Conservation (phyloP, 257 asterid species). For the Lycium barbarum region DNA sequence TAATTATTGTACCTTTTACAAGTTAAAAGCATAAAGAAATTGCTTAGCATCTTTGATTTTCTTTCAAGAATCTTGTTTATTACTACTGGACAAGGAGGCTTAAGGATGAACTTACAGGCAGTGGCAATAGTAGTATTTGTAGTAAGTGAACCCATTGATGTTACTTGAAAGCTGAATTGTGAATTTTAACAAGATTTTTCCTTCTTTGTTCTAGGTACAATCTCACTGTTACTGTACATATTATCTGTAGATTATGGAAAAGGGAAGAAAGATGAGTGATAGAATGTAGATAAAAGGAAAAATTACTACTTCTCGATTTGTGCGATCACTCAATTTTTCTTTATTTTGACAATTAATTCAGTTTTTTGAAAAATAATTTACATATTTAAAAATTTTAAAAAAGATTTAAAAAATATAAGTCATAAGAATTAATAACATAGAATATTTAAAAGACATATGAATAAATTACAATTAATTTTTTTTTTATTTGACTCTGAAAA, state of each 20-base stretch:
- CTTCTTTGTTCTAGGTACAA: not conserved
- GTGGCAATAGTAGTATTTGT: not conserved
- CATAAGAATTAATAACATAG: too few relatives aligned
- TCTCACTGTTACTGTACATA: not conserved
- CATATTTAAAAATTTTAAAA: too few relatives aligned
- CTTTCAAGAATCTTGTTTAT: not conserved
- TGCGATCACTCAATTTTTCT: too few relatives aligned
- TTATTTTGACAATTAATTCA: too few relatives aligned
- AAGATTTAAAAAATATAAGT: too few relatives aligned
- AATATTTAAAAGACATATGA: too few relatives aligned
- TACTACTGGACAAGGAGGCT: not conserved
- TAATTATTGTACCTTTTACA: not conserved
- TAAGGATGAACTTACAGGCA: slow-evolving; percentile 19
- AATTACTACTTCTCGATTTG: too few relatives aligned
- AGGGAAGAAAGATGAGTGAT: not conserved
- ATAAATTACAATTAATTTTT: too few relatives aligned
- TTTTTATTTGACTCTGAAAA: too few relatives aligned
- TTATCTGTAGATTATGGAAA: not conserved
- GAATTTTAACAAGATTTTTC: not conserved
- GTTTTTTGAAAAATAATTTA: too few relatives aligned
- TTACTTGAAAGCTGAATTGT: not conserved
- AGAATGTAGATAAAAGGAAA: not conserved
- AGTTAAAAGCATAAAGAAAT: not conserved
- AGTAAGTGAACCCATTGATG: slow-evolving; percentile 21
- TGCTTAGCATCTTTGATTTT: not conserved